These are phyloP conservation scores for Hemileia vastatrix DNA, from an alignment of 1,284 basidiomycete species.

Conservation along the genomic window DNA sequence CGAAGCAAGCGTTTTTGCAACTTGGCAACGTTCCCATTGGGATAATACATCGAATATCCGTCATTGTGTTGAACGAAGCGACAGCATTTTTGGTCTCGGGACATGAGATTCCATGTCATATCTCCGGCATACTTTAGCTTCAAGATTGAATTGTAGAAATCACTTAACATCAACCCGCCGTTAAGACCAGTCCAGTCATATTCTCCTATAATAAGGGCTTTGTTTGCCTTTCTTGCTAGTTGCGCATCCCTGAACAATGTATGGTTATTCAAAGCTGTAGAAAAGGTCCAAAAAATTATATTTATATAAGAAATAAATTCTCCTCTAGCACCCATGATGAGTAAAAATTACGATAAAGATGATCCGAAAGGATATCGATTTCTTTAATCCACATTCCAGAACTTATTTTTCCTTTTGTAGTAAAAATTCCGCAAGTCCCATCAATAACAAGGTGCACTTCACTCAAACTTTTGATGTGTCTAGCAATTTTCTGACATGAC, in stretches of 20 bases:
- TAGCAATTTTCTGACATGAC: slow-evolving; percentile 2
- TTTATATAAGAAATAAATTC: too few species aligned
- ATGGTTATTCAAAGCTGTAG: slow-evolving; percentile 3
- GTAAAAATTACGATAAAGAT: slow-evolving; percentile 15
- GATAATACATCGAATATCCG: slow-evolving; percentile 32
- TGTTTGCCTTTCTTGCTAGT: neutral
- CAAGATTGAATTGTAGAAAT: slow-evolving; percentile 9
- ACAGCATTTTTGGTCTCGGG: slow-evolving; percentile 13
- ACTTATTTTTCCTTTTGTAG: slow-evolving; percentile 4
- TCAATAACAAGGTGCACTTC: slow-evolving; percentile 27
- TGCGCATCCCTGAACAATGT: slow-evolving; percentile 14
- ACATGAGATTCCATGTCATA: slow-evolving; percentile 19
- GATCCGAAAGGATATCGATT: slow-evolving; percentile 13
- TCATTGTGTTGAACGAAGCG: slow-evolving; percentile 27
- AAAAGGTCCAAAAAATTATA: too few species aligned
- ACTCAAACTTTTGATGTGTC: slow-evolving; percentile 16
- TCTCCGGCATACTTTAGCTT: slow-evolving; percentile 13
- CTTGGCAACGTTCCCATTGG: slow-evolving; percentile 26
- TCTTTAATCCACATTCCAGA: slow-evolving; percentile 9
- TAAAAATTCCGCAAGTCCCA: slow-evolving; percentile 20
- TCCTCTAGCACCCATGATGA: too few species aligned
- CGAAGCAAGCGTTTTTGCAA: slow-evolving; percentile 18
- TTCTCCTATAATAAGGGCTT: slow-evolving; percentile 18
- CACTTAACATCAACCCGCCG: slow-evolving; percentile 9
- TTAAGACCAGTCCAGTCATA: slow-evolving; percentile 22